Base-by-base conservation (phyloP, 2,329 filamentous ascomycete genomes). In the Waltergamsia citrina region DNA sequence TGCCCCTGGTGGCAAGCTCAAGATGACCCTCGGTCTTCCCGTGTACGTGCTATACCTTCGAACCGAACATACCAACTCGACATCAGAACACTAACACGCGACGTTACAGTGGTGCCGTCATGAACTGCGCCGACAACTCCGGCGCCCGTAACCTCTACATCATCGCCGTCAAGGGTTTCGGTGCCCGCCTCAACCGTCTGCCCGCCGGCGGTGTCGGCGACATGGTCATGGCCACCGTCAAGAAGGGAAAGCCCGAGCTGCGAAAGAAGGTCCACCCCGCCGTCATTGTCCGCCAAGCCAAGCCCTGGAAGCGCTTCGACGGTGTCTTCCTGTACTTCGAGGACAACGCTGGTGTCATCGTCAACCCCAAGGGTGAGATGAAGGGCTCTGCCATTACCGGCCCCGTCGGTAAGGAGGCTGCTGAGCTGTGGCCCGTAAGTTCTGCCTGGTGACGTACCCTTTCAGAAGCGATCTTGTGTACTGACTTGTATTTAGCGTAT, bases 361-460 rank as follows among this genome's bases (percentile, higher is more conserved):
- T 98, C 77, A 98, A 98, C 78, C 87, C 90, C 69, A 98, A 98
- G 85, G 92, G 92, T 73, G 92, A 98, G 76, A 98, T 98, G 92
- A 98, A 98, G 84, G 92, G 92, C 63, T 95, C 87, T 49, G 92
- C 92, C 66, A 98, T 98, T 66, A 98, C 92, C 55, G 92, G 92
- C 54, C 92, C 92, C 56, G 90, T 98, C 62, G 92, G 90, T 68
- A 98, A 98, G 83, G 92, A 98, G 75, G 92, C 92, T 64, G 92
- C 92, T 66, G 92, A 98, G 75, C 78, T 98, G 59, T 98, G 92
- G 92, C 92, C 92, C 64, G 85, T 90, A 76, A 71, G 83, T 77
- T 43, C 4, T 4, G 22, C 18, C 16, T 7, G 15, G 19, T 15
- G 2, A 23, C 12, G 7, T 18, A 10, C 12, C 8, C 5, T 6